Evolutionary conservation across 768 basidiomycete species (phyloP), one percentile per base, ranked within the genome.

Genomic region (Ramaria sp.): DNA sequence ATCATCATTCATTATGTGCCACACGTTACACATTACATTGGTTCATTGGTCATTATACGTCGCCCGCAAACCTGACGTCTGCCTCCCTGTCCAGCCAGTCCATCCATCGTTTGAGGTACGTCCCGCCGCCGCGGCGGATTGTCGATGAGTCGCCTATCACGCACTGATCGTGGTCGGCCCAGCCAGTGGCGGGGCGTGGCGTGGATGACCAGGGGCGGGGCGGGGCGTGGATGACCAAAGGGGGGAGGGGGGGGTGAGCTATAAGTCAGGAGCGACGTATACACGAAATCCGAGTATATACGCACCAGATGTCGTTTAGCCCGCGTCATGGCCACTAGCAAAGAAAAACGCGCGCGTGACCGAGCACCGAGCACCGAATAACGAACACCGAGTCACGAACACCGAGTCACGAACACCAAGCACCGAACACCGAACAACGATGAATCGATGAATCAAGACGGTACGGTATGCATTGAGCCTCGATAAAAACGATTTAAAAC

Each of bases 111-210:
- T 88, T 91, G 38, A 99, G 70, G 69, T 88, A 98, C 41, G 74
- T 65, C 22, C 89, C 82, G 5, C 95, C 95, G 63, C 94, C 85
- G 49, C 55, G 22, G 33, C 77, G 73, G 3, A 98, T 85, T 0
- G 95, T 98, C 1, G 85, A 86, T 0, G 92, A 94, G 67, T 99
- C 96, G 0, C 96, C 96, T 0, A 99, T 81, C 1, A 99, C 71
- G 63, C 92, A 95, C 91, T 95, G n/a, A 57, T 17, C 48, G 48
- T n/a, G 38, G n/a, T n/a, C n/a, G n/a, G n/a, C n/a, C n/a, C n/a
- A n/a, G n/a, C n/a, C n/a, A n/a, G n/a, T n/a, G n/a, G n/a, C n/a
- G n/a, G n/a, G n/a, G n/a, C n/a, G n/a, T n/a, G n/a, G n/a, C n/a
- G n/a, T n/a, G n/a, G n/a, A n/a, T n/a, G n/a, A n/a, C n/a, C n/a